Percentiles rank a stretch among this genome's conserved stretches.
Conservation (phyloP, 2,329 filamentous ascomycete genomes). For the Capronia epimyces region DNA sequence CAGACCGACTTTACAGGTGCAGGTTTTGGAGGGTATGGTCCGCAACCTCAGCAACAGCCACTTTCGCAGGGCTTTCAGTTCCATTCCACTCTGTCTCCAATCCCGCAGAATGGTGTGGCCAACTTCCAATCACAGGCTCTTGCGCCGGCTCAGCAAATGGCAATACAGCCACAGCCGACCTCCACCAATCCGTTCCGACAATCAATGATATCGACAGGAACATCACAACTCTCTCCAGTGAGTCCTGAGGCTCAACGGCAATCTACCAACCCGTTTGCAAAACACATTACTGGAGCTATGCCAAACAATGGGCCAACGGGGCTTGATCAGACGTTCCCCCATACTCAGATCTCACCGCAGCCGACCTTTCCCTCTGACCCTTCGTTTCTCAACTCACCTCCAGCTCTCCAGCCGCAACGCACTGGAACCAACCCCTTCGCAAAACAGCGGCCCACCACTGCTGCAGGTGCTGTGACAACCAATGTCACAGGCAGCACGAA, state of each 20-base stretch:
- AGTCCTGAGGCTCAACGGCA: conserved; percentile 50
- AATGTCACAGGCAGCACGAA: conserved; percentile 87
- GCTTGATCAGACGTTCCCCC: conserved; percentile 33
- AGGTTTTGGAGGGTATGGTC: conserved; percentile 76
- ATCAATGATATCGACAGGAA: conserved; percentile 64
- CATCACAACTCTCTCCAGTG: conserved; percentile 41
- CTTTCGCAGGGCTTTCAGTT: conserved; percentile 35
- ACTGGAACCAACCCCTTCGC: conserved; percentile 70
- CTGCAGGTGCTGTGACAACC: conserved; percentile 53
- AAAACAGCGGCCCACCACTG: conserved; percentile 45
- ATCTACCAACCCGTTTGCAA: conserved; percentile 83
- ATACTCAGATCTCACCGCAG: conserved; percentile 33
- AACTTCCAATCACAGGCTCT: conserved; percentile 44
- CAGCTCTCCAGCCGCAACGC: conserved; percentile 50
- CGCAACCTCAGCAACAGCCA: conserved; percentile 55
- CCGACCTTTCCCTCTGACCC: conserved; percentile 29
- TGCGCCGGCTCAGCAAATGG: conserved; percentile 35
- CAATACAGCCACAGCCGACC: conserved; percentile 47
- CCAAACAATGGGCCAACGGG: conserved; percentile 6
- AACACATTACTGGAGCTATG: conserved; percentile 42
- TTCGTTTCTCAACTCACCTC: conserved; percentile 24
- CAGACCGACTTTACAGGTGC: conserved; percentile 62
- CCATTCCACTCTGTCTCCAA: conserved; percentile 41
- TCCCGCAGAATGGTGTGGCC: conserved; percentile 47
- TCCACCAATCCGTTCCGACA: conserved; percentile 90